Percentiles rank a stretch among this genome's conserved stretches.
Evolutionary conservation across 768 basidiomycete species (phyloP).

Genomic region (Tephrocybe sp.): DNA sequence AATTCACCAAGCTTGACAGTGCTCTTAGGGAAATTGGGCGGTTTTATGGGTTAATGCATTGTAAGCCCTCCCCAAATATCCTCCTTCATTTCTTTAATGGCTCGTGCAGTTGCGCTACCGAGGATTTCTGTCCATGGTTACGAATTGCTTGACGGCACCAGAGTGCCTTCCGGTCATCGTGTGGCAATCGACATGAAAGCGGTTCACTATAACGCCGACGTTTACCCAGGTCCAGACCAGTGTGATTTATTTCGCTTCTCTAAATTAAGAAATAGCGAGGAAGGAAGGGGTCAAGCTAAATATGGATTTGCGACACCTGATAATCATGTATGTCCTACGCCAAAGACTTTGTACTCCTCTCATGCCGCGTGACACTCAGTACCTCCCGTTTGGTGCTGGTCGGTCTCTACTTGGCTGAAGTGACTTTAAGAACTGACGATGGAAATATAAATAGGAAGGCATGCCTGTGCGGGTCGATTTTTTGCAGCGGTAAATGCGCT

Average conservation of each 20-base stretch:
- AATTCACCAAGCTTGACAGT: constrained; percentile 35
- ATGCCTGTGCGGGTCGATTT: constrained; percentile 37
- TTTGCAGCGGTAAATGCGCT: constrained; percentile 31
- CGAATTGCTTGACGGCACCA: constrained; percentile 31
- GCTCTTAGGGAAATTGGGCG: constrained; percentile 35
- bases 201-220: constrained; percentile 32
- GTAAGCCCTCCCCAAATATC: constrained; percentile 12
- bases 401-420: background rate
- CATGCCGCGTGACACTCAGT: constrained; percentile 19
- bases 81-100: background rate
- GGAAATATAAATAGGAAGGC: constrained; percentile 23
- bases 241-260: constrained; percentile 38
- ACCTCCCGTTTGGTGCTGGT: constrained; percentile 41
- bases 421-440: background rate
- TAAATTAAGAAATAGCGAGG: constrained; percentile 26
- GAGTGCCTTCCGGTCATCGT: constrained; percentile 30
- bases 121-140: constrained; percentile 27
- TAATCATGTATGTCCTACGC: constrained; percentile 26
- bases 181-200: constrained; percentile 35
- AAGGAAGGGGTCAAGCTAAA: constrained; percentile 25
- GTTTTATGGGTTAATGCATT: constrained; percentile 33
- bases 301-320: constrained; percentile 35
- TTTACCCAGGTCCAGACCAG: constrained; percentile 33
- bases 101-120: constrained; percentile 28
- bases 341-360: constrained; percentile 1